These are phyloP conservation scores for Phlyctochytrium planicorne DNA, from an alignment of 192 early-diverging fungal genomes.

Conservation along the genomic window DNA sequence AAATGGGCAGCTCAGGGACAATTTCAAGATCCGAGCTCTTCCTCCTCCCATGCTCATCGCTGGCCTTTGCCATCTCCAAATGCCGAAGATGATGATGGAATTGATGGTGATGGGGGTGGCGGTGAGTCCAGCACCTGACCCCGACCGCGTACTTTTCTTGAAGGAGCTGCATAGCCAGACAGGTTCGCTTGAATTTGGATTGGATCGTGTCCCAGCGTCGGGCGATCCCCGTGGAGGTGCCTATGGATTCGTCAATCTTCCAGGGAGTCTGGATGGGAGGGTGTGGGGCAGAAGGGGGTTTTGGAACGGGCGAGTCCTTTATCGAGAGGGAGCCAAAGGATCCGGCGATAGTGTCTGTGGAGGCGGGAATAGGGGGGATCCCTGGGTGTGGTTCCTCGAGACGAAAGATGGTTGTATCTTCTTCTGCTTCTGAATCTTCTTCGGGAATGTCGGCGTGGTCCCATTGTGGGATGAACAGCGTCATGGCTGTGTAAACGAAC, in stretches of 20 bases:
- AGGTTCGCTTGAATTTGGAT: conserved; percentile 22
- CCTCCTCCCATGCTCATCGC: too few species aligned
- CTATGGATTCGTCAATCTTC: conserved; percentile 16
- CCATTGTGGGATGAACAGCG: conserved; percentile 34
- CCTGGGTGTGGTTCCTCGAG: background rate
- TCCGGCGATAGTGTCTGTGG: background rate
- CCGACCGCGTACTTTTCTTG: conserved; percentile 16
- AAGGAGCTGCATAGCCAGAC: conserved; percentile 8
- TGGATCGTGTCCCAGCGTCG: conserved; percentile 20
- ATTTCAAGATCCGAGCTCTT: background rate
- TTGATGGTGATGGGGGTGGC: background rate
- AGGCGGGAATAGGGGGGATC: background rate
- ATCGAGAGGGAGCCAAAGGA: too few species aligned
- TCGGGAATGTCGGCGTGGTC: conserved; percentile 29
- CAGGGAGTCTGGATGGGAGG: conserved; percentile 5
- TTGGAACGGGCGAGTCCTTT: too few species aligned
- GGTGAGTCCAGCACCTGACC: background rate
- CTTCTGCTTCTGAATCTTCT: background rate
- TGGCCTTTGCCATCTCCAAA: background rate
- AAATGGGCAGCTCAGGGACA: background rate
- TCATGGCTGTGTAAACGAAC: conserved; percentile 11
- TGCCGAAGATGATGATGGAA: background rate
- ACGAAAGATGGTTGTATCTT: background rate
- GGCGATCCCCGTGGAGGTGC: conserved; percentile 11
- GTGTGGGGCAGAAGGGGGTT: too few species aligned